These are phyloP conservation scores for Fusarium buxicola DNA, from an alignment of 2,329 filamentous ascomycete species.

Conservation along the genomic window DNA sequence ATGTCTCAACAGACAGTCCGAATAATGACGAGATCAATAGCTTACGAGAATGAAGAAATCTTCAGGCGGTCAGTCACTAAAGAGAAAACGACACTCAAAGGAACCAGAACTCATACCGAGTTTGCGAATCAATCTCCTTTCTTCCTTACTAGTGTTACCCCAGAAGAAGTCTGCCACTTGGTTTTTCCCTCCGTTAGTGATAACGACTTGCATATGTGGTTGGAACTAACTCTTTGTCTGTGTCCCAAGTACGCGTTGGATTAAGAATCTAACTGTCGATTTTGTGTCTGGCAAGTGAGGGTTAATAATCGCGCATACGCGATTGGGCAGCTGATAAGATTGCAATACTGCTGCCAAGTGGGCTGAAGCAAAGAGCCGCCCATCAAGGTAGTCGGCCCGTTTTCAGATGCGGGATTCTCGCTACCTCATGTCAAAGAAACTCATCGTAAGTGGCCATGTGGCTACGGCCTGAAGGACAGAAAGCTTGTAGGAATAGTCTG, in stretches of 20 bases:
- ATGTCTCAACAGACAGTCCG: not conserved
- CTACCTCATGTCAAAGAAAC: no score
- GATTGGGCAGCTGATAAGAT: constrained; percentile 10
- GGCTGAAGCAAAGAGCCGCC: constrained; percentile 1
- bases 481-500: no score
- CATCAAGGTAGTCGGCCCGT: constrained; percentile 23
- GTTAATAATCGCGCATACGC: constrained; percentile 18
- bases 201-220: not conserved
- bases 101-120: constrained; percentile 6
- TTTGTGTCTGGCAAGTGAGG: not conserved
- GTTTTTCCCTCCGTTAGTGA: not conserved
- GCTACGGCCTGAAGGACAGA: no score
- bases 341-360: not conserved
- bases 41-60: constrained; percentile 51
- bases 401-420: not conserved
- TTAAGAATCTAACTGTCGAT: not conserved
- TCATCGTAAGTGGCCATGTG: no score
- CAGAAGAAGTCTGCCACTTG: constrained; percentile 29
- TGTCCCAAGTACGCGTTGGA: not conserved
- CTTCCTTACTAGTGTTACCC: constrained; percentile 32
- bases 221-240: not conserved
- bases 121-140: constrained; percentile 34
- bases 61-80: not conserved
- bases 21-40: accelerated
- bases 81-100: accelerated